These are phyloP conservation scores for Hippophae gyantsensis DNA, from an alignment of 306 rosid genomes.

Conservation along the genomic window DNA sequence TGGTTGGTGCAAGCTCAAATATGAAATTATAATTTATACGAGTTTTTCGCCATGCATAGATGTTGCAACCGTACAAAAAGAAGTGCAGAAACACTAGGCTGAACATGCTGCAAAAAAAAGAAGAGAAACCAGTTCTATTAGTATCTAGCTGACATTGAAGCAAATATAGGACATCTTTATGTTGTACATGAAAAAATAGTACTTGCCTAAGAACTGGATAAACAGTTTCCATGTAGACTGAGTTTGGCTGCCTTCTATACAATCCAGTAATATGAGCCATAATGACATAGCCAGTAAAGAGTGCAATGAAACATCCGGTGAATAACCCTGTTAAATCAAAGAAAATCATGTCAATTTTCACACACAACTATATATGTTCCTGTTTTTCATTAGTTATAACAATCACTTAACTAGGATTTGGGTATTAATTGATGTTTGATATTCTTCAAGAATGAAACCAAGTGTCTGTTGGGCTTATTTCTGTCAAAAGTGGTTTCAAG, in stretches of 20 bases:
- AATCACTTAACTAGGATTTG: too few species aligned
- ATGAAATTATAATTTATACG: conserved; percentile 88
- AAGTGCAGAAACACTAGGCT: conserved; percentile 91
- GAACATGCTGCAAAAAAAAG: conserved; percentile 70
- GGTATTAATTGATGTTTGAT: too few species aligned
- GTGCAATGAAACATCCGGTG: conserved; percentile 69
- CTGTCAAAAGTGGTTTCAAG: too few species aligned
- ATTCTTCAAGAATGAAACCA: too few species aligned
- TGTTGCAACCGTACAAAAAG: conserved; percentile 91
- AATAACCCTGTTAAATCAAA: conserved; percentile 50
- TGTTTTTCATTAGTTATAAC: too few species aligned
- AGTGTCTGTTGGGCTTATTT: too few species aligned
- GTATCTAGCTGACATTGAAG: conserved; percentile 6
- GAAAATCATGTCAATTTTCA: too few species aligned
- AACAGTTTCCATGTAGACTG: conserved; percentile 87
- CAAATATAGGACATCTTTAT: neutral
- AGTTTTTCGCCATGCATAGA: conserved; percentile 75
- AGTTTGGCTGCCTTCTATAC: conserved; percentile 42
- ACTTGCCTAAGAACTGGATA: conserved; percentile 88
- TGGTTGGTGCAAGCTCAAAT: conserved; percentile 61
- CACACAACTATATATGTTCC: too few species aligned
- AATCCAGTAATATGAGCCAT: conserved; percentile 82
- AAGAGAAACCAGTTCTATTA: neutral
- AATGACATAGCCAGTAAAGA: conserved; percentile 68
- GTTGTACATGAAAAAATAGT: neutral